Conservation (phyloP, 371 early-diverging fungal species). For the Syncephalastrum sp. region DNA sequence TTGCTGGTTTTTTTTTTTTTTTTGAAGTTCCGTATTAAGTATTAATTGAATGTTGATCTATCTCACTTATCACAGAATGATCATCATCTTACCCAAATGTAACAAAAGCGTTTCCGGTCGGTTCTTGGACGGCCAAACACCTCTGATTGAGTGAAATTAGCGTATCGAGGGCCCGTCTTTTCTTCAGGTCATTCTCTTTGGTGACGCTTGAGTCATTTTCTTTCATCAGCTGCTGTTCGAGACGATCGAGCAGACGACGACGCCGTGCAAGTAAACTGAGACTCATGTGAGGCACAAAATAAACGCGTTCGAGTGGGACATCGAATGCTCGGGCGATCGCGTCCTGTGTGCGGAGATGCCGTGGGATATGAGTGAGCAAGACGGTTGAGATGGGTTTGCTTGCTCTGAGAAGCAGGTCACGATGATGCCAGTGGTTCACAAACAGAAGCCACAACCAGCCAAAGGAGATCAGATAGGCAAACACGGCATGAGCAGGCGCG, state of each 20-base stretch:
- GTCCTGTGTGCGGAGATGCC: constrained; percentile 35
- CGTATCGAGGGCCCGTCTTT: too few relatives aligned
- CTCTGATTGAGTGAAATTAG: neutral
- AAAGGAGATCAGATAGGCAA: constrained; percentile 32
- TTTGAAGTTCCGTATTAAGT: too few relatives aligned
- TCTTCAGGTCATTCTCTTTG: too few relatives aligned
- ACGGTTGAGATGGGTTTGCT: constrained; percentile 12
- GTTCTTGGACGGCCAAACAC: constrained; percentile 17
- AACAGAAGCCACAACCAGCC: constrained; percentile 52
- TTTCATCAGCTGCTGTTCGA: constrained; percentile 22
- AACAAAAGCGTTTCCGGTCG: constrained; percentile 62
- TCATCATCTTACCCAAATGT: constrained; percentile 52
- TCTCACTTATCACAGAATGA: neutral
- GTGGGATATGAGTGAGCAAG: constrained; percentile 37
- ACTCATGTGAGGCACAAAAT: constrained; percentile 2
- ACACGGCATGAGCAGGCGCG: constrained; percentile 46
- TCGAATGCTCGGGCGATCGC: constrained; percentile 28
- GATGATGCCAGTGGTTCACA: constrained; percentile 43
- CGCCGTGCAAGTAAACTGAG: constrained; percentile 17
- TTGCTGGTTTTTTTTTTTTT: too few relatives aligned
- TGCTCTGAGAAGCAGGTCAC: constrained; percentile 31
- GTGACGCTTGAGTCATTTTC: too few relatives aligned
- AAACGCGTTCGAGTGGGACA: constrained; percentile 35
- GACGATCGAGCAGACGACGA: constrained; percentile 15
- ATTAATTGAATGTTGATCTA: too few relatives aligned